Percentiles rank a stretch among this genome's conserved stretches.
Conservation (phyloP, 2,329 filamentous ascomycete genomes). For the Xylaria sp. region DNA sequence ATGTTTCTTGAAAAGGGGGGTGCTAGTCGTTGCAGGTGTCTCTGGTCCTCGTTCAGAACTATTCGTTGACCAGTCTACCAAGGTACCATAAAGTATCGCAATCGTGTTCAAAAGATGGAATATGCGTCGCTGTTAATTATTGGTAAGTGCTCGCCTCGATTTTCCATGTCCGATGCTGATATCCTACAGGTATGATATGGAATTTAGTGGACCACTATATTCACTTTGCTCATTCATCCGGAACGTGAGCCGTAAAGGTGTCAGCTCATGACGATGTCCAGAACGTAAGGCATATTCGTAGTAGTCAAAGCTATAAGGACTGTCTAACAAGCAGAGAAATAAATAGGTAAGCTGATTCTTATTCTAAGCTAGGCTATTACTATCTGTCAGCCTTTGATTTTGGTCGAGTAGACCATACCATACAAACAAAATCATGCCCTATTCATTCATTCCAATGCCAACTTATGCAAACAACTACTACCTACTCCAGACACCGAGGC, state of each 20-base stretch:
- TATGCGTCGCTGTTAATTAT: constrained; percentile 84
- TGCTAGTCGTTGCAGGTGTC: not conserved
- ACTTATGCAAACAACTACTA: constrained; percentile 30
- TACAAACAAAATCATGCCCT: constrained; percentile 33
- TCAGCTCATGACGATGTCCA: not conserved
- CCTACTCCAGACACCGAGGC: constrained; percentile 41
- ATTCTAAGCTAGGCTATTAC: constrained; percentile 20
- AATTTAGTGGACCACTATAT: constrained; percentile 77
- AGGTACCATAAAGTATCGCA: constrained; percentile 85
- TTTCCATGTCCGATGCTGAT: constrained; percentile 9
- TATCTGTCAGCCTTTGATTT: constrained; percentile 14
- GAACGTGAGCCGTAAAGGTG: constrained; percentile 27
- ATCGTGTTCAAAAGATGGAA: constrained; percentile 72
- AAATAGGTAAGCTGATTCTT: constrained; percentile 28
- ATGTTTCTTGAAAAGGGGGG: not conserved
- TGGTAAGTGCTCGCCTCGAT: constrained; percentile 63
- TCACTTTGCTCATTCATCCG: constrained; percentile 58
- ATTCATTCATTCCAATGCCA: constrained; percentile 20
- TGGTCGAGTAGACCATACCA: constrained; percentile 18
- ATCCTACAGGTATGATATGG: constrained; percentile 78
- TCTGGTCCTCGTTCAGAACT: not conserved
- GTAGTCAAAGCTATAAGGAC: not conserved
- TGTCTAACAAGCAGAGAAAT: constrained; percentile 5
- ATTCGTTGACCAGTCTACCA: constrained; percentile 6
- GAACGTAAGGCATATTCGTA: not conserved